Evolutionary conservation across 2,329 filamentous ascomycete genomes (phyloP), one percentile per base, ranked within the genome.

Genomic region (Alternaria ventricosa): DNA sequence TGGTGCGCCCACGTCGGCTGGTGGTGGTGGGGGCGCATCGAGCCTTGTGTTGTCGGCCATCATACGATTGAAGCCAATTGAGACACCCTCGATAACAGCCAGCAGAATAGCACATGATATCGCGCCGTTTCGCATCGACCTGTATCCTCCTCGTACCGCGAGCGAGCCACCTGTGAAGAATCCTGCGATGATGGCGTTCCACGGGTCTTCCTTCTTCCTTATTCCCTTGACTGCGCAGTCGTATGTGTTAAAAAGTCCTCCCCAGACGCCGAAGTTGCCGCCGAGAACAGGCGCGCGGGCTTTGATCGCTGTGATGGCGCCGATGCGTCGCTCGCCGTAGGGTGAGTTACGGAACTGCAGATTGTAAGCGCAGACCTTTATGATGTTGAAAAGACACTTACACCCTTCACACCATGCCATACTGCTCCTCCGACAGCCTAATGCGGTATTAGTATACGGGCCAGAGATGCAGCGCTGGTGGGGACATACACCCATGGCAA

Each of bases 191-290:
- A 99, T 98, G 76, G 94, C 94, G 84, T 98, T 98, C 85, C 94
- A 98, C 13, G 96, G 94, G 80, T 98, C 96, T 82, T 99, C 96
- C 90, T 97, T 98, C 87, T 96, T 93, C 70, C 94, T 76, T 71
- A 85, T 85, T 61, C 95, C 95, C 87, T 98, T 99, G 66, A 97
- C 92, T 22, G 94, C 92, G 85, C 96, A 99, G 84, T 99, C 96
- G 78, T 95, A 98, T 66, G 93, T 96, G 74, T 90, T 93, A 86
- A 98, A 98, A 61, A 98, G 85, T 71, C 96, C 96, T 79, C 96
- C 95, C 95, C 96, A 98, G 61, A 97, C 93, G 75, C 95, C 95
- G 75, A 98, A 99, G 86, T 99, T 99, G 76, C 96, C 96, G 77
- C 96, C 96, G 51, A 98, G 88, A 33, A 98, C 95, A 3, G 96